These are phyloP conservation scores for Amanita rubescens DNA, from an alignment of 768 basidiomycete genomes.

Conservation along the genomic window DNA sequence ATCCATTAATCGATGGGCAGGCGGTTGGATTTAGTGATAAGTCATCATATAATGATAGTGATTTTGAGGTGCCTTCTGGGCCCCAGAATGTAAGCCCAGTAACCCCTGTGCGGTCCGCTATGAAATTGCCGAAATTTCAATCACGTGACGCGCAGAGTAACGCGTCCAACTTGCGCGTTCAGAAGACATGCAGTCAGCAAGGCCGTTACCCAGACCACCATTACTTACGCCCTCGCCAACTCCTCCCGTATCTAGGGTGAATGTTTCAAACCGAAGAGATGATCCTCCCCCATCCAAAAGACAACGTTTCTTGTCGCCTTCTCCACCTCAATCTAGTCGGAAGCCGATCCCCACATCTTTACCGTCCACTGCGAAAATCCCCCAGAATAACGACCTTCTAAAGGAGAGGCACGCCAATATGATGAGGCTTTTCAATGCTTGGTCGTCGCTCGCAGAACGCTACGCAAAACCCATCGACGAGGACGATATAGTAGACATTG, in stretches of 20 bases:
- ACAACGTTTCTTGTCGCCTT: constrained; percentile 5
- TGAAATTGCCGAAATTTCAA: too few relatives aligned
- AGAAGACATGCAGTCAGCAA: not conserved
- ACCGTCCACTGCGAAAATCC: constrained; percentile 17
- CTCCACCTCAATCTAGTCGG: constrained; percentile 3
- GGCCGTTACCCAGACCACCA: not conserved
- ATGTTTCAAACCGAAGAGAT: constrained; percentile 8
- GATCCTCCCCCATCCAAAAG: constrained; percentile 9
- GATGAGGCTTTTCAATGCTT: constrained; percentile 50
- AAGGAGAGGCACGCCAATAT: constrained; percentile 51
- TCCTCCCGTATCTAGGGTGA: not conserved
- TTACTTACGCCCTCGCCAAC: not conserved
- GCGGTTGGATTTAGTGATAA: too few relatives aligned
- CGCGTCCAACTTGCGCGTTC: not conserved
- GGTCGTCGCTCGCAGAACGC: constrained; percentile 63
- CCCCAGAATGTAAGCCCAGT: too few relatives aligned
- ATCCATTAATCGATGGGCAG: not conserved
- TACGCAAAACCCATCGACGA: constrained; percentile 63
- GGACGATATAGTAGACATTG: constrained; percentile 73
- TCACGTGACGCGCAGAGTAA: not conserved
- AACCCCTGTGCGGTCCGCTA: too few relatives aligned
- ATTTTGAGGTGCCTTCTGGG: too few relatives aligned
- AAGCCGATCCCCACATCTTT: constrained; percentile 27
- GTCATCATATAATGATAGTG: too few relatives aligned
- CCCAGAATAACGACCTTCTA: constrained; percentile 33